phyloP scores from a whole-genome alignment of 306 rosid genomes.

The Medicago ruthenica region DNA sequence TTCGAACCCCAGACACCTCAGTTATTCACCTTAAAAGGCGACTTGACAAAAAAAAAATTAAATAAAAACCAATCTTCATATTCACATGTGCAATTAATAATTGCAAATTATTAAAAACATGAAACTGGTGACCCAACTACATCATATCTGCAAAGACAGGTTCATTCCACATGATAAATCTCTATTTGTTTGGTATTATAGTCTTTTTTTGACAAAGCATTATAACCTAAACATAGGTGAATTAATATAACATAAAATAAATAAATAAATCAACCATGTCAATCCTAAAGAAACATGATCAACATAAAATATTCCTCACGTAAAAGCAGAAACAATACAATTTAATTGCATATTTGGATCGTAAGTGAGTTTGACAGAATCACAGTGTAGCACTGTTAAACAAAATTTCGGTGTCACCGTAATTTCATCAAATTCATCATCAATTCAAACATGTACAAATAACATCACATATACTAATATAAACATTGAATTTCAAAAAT shows the following conservation, averaged over 20 bases:
- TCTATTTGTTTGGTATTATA: neutral
- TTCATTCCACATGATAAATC: constrained; percentile 9
- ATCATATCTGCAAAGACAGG: constrained; percentile 4
- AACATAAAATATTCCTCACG: neutral
- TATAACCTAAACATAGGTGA: neutral
- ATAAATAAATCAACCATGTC: constrained; percentile 15
- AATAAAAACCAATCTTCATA: neutral
- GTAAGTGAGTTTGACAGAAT: neutral
- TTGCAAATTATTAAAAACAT: neutral
- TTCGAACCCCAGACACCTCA: no score
- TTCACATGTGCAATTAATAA: constrained; percentile 16
- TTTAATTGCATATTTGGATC: neutral
- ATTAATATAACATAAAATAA: constrained; percentile 1
- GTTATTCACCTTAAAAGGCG: no score
- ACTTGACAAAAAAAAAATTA: no score
- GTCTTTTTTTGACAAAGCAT: neutral
- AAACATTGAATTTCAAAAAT: neutral
- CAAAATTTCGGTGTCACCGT: neutral
- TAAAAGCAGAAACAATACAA: neutral
- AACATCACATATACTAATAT: neutral
- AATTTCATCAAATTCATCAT: neutral
- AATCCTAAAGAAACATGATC: constrained; percentile 15
- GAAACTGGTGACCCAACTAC: constrained; percentile 22
- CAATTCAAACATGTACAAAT: neutral
- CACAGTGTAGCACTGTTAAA: neutral